A percentile compares a stretch with the other conserved stretches of the same genome.
Evolutionary conservation across 768 basidiomycete genomes (phyloP).

Genomic region (Suillus variegatus): DNA sequence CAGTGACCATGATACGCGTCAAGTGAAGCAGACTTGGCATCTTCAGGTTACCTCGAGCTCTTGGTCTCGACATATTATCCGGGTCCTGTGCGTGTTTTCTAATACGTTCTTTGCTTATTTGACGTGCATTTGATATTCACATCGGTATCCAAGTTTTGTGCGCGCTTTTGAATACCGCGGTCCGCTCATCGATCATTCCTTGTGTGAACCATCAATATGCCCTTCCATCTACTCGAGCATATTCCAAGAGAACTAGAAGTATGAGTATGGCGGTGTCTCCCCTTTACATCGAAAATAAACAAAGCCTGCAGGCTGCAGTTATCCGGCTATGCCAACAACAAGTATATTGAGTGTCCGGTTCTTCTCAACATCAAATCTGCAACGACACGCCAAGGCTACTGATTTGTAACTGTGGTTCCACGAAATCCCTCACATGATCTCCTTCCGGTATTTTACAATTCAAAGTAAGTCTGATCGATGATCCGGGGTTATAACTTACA

Average conservation of each 20-base stretch:
- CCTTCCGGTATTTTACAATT: background rate
- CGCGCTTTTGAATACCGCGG: background rate
- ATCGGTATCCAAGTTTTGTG: background rate
- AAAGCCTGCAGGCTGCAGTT: too few relatives aligned
- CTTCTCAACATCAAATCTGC: background rate
- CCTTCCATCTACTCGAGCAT: background rate
- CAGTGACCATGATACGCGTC: background rate
- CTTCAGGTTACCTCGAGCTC: background rate
- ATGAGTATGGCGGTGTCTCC: background rate
- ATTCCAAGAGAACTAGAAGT: background rate
- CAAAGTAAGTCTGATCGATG: background rate
- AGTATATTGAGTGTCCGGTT: background rate
- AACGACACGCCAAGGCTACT: background rate
- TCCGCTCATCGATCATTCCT: background rate
- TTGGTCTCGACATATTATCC: background rate
- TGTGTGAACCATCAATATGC: background rate
- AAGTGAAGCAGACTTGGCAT: background rate
- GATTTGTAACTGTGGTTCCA: background rate
- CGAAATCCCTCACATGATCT: background rate
- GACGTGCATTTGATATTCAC: background rate
- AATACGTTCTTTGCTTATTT: background rate
- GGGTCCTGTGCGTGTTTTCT: background rate
- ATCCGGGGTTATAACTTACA: background rate
- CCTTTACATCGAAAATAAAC: background rate
- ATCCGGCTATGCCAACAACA: background rate